A percentile compares a stretch with the other conserved stretches of the same genome.
Conservation (phyloP, 345 rosid genomes). For the Brassica rapa region DNA sequence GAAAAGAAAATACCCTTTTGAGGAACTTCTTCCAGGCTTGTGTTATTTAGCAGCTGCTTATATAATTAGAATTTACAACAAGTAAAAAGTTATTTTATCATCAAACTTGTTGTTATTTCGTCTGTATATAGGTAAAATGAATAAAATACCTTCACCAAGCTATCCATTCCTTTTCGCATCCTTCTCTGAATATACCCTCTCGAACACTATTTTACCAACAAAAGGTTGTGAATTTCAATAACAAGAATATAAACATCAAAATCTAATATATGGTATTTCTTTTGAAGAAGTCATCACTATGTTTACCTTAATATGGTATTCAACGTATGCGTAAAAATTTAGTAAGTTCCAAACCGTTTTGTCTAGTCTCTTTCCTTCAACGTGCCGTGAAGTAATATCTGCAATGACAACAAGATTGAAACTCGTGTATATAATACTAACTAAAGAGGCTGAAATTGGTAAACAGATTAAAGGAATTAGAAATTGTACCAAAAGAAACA, state of each 20-base stretch:
- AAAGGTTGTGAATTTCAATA: not conserved
- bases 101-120: not conserved
- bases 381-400: conserved; percentile 68
- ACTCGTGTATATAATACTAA: not conserved
- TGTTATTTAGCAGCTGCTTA: conserved; percentile 58
- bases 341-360: conserved; percentile 76
- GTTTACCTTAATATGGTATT: conserved; percentile 79
- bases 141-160: conserved; percentile 68
- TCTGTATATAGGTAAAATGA: not conserved
- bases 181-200: conserved; percentile 80
- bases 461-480: not conserved
- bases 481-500: conserved; percentile 66
- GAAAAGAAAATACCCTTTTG: conserved; percentile 17
- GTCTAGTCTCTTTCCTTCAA: conserved; percentile 70
- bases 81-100: not conserved
- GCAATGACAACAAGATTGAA: conserved; percentile 6
- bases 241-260: not conserved
- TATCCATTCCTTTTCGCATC: conserved; percentile 69
- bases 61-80: conserved; percentile 7
- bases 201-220: conserved; percentile 54
- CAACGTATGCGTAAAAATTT: conserved; percentile 75
- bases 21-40: conserved; percentile 38
- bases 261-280: not conserved
- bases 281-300: not conserved
- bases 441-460: not conserved